phyloP scores from a whole-genome alignment of 805 yeast species.

The Debaryomyces maramus region DNA sequence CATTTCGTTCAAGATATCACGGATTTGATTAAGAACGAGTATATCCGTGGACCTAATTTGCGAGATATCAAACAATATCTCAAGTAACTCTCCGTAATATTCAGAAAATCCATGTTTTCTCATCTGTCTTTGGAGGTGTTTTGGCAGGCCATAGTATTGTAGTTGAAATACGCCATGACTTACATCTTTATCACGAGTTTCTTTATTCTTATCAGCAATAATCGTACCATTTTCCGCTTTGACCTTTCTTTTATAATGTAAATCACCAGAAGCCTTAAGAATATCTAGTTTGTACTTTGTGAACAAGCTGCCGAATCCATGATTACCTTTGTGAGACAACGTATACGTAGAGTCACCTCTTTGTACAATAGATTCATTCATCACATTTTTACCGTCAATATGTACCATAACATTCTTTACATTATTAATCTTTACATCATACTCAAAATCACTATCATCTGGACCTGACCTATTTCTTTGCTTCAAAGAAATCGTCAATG shows the following conservation, averaged over 20 bases:
- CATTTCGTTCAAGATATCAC: background rate
- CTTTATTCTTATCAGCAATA: conserved; percentile 11
- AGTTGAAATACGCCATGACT: too few relatives aligned
- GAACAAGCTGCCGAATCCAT: conserved; percentile 30
- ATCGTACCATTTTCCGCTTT: conserved; percentile 35
- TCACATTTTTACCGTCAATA: conserved; percentile 15
- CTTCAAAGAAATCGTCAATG: conserved; percentile 22
- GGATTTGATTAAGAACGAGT: background rate
- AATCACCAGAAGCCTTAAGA: conserved; percentile 16
- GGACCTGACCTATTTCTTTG: conserved; percentile 9
- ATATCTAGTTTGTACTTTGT: conserved; percentile 28
- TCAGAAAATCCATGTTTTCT: background rate
- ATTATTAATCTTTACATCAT: conserved; percentile 19
- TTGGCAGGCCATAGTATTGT: too few relatives aligned
- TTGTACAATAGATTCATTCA: conserved; percentile 19
- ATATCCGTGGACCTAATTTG: background rate
- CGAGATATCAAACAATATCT: background rate
- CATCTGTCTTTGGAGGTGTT: background rate
- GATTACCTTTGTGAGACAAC: conserved; percentile 26
- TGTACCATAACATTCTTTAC: conserved; percentile 15
- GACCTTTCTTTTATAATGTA: conserved; percentile 30
- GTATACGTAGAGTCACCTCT: conserved; percentile 31
- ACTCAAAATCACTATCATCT: conserved; percentile 16
- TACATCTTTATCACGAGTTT: background rate
- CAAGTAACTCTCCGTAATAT: background rate